Percentiles rank a stretch among this genome's conserved stretches.
These are phyloP conservation scores for Fraxinus nigra DNA, from an alignment of 305 asterid species.

Conservation along the genomic window DNA sequence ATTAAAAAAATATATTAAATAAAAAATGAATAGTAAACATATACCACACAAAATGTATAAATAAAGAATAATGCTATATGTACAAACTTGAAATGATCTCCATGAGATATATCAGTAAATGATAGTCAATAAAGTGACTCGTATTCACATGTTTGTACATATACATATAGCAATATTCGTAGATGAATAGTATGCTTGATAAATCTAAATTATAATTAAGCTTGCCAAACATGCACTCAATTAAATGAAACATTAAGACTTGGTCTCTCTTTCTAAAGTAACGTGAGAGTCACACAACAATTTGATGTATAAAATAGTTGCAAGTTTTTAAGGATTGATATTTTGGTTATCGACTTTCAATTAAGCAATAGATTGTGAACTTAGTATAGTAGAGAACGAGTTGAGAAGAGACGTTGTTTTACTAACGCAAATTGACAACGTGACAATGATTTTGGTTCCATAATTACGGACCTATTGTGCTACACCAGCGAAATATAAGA, in stretches of 20 bases:
- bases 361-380: not conserved
- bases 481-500: not conserved
- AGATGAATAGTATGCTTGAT: not conserved
- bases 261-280: not conserved
- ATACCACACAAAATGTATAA: not conserved
- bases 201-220: no score
- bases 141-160: not conserved
- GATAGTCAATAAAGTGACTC: not conserved
- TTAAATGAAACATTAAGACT: no score
- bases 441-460: not conserved
- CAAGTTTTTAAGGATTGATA: no score
- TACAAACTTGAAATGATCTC: not conserved
- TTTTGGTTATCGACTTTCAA: not conserved
- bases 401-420: not conserved
- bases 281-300: not conserved
- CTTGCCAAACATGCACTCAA: not conserved
- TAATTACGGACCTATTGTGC: not conserved
- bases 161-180: no score
- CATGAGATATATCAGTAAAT: not conserved
- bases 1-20: no score
- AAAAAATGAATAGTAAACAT: no score
- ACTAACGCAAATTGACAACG: not conserved
- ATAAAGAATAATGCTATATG: no score
- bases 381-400: not conserved
- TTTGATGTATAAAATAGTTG: not conserved